These are phyloP conservation scores for Lagenidium sp. DNA, from an alignment of 352 stramenopile species.

Conservation along the genomic window DNA sequence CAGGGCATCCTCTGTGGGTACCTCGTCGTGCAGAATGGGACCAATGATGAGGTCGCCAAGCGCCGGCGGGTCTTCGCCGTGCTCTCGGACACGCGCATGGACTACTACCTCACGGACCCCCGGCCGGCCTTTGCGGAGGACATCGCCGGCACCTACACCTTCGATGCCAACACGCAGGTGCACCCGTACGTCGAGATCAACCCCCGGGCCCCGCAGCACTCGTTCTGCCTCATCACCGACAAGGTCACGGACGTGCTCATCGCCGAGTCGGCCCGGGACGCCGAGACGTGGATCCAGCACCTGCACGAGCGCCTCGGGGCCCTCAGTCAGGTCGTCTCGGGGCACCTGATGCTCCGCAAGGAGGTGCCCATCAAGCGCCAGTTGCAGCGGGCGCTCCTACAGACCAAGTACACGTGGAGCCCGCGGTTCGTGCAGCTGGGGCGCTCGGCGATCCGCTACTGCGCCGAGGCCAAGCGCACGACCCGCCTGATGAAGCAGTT, in stretches of 20 bases:
- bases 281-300: conserved; percentile 34
- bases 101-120: conserved; percentile 58
- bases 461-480: conserved; percentile 13
- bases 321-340: conserved; percentile 38
- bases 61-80: conserved; percentile 57
- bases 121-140: conserved; percentile 46
- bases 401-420: conserved; percentile 69
- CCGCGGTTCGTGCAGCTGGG: conserved; percentile 42
- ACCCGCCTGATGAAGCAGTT: conserved; percentile 67
- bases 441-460: conserved; percentile 41
- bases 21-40: conserved; percentile 47
- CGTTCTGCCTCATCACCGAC: conserved; percentile 56
- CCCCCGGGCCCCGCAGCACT: conserved; percentile 33
- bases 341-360: conserved; percentile 40
- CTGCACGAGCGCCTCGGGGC: conserved; percentile 40
- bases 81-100: conserved; percentile 64
- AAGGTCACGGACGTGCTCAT: conserved; percentile 50
- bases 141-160: conserved; percentile 46
- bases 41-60: conserved; percentile 32
- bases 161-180: conserved; percentile 31
- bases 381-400: conserved; percentile 37
- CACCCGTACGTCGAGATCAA: conserved; percentile 64
- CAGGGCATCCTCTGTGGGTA: conserved; percentile 57
- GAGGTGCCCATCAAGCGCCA: conserved; percentile 34
- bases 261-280: conserved; percentile 35